Conservation (phyloP, 179 eudicot genomes). For the Beta macrorhiza region DNA sequence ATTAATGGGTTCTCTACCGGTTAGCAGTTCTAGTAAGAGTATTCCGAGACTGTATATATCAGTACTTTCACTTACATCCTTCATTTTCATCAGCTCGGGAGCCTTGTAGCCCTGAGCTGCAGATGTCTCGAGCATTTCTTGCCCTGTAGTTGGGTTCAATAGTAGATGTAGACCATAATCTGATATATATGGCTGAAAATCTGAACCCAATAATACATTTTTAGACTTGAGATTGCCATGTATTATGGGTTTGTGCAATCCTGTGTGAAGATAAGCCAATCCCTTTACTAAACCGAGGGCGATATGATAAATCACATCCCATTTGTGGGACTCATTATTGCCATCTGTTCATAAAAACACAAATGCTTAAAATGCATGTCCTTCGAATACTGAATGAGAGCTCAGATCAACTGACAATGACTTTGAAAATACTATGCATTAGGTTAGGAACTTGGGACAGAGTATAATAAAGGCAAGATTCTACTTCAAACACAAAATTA, state of each 20-base stretch:
- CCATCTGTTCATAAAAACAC: conserved; percentile 53
- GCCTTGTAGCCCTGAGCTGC: conserved; percentile 81
- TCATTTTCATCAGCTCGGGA: conserved; percentile 86
- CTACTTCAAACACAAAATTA: not conserved
- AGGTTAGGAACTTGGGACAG: not conserved
- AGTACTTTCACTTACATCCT: conserved; percentile 54
- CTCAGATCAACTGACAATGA: not conserved
- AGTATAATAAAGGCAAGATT: not conserved
- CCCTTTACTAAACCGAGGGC: conserved; percentile 70
- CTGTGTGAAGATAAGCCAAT: conserved; percentile 68
- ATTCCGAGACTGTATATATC: conserved; percentile 89
- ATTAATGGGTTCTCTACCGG: conserved; percentile 66
- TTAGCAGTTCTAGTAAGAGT: conserved; percentile 65
- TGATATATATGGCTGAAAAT: conserved; percentile 55
- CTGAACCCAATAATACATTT: conserved; percentile 57
- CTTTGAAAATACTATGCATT: not conserved
- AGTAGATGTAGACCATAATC: conserved; percentile 78
- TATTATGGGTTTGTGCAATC: conserved; percentile 55
- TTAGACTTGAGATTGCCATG: conserved; percentile 92
- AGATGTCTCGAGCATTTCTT: conserved; percentile 78
- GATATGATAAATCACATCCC: conserved; percentile 64
- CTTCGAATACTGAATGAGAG: not conserved
- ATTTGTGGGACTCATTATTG: conserved; percentile 54
- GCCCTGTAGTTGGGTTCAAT: conserved; percentile 71
- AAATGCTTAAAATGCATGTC: not conserved